Base-by-base conservation (phyloP, 345 rosid genomes). In the Ceriops decandra region DNA sequence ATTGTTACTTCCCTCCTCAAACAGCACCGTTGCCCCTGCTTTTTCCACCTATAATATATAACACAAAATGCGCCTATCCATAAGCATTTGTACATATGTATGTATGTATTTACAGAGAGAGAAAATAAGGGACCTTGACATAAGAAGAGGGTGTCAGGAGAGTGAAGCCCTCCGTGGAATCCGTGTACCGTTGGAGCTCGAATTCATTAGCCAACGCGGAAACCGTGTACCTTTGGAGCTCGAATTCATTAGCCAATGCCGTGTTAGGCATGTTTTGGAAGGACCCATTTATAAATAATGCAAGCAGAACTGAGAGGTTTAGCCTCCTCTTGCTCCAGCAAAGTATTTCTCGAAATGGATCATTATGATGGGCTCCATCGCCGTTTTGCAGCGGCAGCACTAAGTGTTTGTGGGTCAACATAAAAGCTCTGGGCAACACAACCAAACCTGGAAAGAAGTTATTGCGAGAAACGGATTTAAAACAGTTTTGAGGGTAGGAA, bases 11-110 rank as follows among this genome's bases (percentile, higher is more conserved):
- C 88, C 87, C 72, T 90, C 89, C 86, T 93, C 92, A 72, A 90
- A 90, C 73, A 93, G 80, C 72, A 72, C 92, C 21, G 85, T 86
- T 6, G 98, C 96, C 64, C 96, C 98, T 66, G 97, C 92, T 82
- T 89, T 93, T 15, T 90, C 97, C 72, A 89, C 88, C 98, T 87
- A 71, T 56, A 13, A 42, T 42, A 42, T 13, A 42, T 42, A 42
- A 42, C 49, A 42, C 19, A 42, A 42, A 42, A 42, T 13, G 49
- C 49, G 19, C 49, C 49, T 42, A 42, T 42, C 19, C 17, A 42
- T 42, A 42, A 42, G 49, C 49, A 42, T 42, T 42, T 42, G 19
- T 13, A 13, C 16, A 15, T 31, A 66, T 5, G 28, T 2, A 38
- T 21, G 32, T 58, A 5, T 38, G 33, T 4, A 27, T 6, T 42